phyloP scores from a whole-genome alignment of 2,329 filamentous ascomycete genomes.

The Calonectria pteridis region DNA sequence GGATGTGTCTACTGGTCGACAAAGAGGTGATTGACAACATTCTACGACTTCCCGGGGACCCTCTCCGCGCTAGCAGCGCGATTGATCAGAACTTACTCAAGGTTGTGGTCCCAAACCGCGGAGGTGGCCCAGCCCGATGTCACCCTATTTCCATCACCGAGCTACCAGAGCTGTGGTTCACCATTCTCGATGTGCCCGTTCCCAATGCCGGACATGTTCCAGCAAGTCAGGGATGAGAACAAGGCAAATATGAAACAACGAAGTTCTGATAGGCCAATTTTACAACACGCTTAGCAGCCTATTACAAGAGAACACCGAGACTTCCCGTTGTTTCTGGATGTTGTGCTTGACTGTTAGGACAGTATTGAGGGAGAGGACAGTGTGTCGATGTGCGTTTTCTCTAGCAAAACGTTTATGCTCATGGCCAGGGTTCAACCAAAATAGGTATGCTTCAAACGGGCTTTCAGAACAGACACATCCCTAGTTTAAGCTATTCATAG shows the following conservation, averaged over 20 bases:
- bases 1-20: neutral
- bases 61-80: neutral
- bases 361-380: no score
- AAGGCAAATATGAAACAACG: neutral
- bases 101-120: neutral
- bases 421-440: no score
- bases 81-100: neutral
- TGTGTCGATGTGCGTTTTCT: no score
- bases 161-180: neutral
- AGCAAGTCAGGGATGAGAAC: neutral
- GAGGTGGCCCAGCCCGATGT: neutral
- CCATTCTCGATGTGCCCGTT: neutral
- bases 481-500: no score
- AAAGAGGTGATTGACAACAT: neutral
- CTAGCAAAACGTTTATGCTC: no score
- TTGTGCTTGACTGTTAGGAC: no score
- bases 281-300: neutral
- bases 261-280: neutral
- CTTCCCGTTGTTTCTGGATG: no score
- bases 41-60: neutral
- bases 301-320: neutral
- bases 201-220: neutral
- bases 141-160: neutral
- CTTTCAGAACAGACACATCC: no score
- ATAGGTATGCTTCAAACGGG: neutral